Conservation (phyloP, 2,329 filamentous ascomycete genomes). For the Hypoxylon sp. region DNA sequence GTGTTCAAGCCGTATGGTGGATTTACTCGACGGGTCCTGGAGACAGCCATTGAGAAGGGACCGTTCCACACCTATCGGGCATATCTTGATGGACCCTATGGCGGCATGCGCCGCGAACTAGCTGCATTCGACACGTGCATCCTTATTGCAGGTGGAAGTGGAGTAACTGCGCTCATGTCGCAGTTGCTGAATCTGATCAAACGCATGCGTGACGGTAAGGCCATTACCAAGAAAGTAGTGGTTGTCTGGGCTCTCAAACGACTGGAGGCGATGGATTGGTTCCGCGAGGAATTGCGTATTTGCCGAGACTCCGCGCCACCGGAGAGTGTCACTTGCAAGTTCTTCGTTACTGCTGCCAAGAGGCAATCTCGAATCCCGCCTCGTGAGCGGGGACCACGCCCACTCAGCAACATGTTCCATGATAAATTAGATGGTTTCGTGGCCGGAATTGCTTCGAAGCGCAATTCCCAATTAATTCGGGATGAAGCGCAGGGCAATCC, state of each 20-base stretch:
- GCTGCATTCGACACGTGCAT: slow-evolving; percentile 95
- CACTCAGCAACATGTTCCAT: slow-evolving; percentile 82
- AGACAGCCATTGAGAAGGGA: slow-evolving; percentile 85
- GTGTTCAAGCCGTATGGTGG: slow-evolving; percentile 94
- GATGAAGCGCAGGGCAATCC: slow-evolving; percentile 84
- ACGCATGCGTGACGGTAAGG: slow-evolving; percentile 94
- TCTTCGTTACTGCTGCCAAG: slow-evolving; percentile 89
- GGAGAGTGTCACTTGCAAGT: slow-evolving; percentile 91
- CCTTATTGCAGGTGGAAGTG: slow-evolving; percentile 92
- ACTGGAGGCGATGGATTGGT: slow-evolving; percentile 97
- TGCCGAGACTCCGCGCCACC: slow-evolving; percentile 91
- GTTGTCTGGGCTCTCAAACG: slow-evolving; percentile 95
- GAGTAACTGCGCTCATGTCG: slow-evolving; percentile 93
- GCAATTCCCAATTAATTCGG: slow-evolving; percentile 85
- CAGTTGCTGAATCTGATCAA: slow-evolving; percentile 96
- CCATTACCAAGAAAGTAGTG: slow-evolving; percentile 89
- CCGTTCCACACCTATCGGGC: slow-evolving; percentile 93
- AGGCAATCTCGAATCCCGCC: slow-evolving; percentile 58
- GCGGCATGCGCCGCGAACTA: slow-evolving; percentile 90
- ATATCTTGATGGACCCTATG: slow-evolving; percentile 94
- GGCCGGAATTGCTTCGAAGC: slow-evolving; percentile 86
- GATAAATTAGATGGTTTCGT: slow-evolving; percentile 91
- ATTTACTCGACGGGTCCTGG: slow-evolving; percentile 88
- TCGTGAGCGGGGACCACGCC: slow-evolving; percentile 66
- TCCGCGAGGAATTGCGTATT: slow-evolving; percentile 92